Base-by-base conservation (phyloP, 2,329 filamentous ascomycete genomes). In the Esteya vermicola region DNA sequence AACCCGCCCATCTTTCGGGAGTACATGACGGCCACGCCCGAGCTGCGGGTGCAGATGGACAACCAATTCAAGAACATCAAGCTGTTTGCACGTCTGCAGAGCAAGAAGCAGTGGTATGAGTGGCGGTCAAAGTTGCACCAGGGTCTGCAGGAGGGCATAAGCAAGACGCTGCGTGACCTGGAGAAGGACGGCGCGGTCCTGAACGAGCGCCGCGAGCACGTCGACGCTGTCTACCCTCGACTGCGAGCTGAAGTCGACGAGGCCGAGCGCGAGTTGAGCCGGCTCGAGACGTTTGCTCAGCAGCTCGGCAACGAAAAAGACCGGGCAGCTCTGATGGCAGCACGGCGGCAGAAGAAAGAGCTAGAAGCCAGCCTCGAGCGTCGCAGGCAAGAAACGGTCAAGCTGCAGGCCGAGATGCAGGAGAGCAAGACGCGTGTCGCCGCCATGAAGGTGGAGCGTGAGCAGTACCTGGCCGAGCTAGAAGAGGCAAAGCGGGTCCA, bases 11-110 rank as follows among this genome's bases (percentile, higher is more conserved):
- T 98, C 1, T 94, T 98, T 61, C 78, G 76, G 43, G 91, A 96
- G 55, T 98, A 98, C 55, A 76, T 93, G 47, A 78, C 79, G 9
- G 89, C 89, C 21, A 74, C 83, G 1, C 75, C 85, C 1, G 85
- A 93, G 46, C 78, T 93, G 54, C 86, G 84, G 52, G 62, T 75
- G 4, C 69, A 93, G 39, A 93, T 98, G 79, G 89, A 98, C 61
- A 91, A 84, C 48, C 88, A 96, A 55, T 91, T 98, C 67, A 91
- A 93, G 58, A 95, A 96, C 53, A 82, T 94, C 58, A 96, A 95
- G 64, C 88, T 85, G 0, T 83, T 93, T 56, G 85, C 89, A 14
- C 75, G 91, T 21, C 69, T 95, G 13, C 67, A 88, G 38, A 95
- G 89, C 62, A 95, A 95, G 56, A 85, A 85, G 42, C 88, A 91